Conservation (phyloP, 2,329 filamentous ascomycete genomes). For the Pyrenochaeta sp. region DNA sequence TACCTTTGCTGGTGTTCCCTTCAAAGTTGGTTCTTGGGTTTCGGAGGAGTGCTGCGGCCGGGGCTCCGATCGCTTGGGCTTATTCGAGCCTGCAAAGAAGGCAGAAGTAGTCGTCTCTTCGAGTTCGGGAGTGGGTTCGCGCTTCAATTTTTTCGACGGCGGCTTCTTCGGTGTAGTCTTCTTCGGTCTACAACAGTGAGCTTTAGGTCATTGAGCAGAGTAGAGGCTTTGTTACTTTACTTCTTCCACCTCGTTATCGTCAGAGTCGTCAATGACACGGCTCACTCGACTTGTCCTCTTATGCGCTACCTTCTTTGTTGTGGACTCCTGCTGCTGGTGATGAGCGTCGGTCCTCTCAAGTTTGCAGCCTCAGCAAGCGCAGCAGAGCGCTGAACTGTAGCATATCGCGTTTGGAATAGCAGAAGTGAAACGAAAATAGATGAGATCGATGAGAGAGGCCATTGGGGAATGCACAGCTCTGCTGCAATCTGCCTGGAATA, state of each 20-base stretch:
- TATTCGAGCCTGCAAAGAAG: slow-evolving; percentile 69
- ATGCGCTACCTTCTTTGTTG: slow-evolving; percentile 46
- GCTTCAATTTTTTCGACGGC: slow-evolving; percentile 64
- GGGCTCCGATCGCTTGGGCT: slow-evolving; percentile 60
- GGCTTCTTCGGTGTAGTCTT: slow-evolving; percentile 64
- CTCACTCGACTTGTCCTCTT: slow-evolving; percentile 54
- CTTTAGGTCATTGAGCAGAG: slow-evolving; percentile 6
- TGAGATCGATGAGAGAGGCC: background rate
- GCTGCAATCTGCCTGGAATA: background rate
- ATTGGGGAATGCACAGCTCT: background rate
- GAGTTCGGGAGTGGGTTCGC: slow-evolving; percentile 58
- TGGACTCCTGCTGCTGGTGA: slow-evolving; percentile 25
- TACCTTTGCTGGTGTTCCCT: slow-evolving; percentile 45
- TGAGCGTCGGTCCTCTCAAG: slow-evolving; percentile 15
- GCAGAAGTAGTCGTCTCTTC: slow-evolving; percentile 69
- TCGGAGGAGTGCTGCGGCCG: slow-evolving; percentile 46
- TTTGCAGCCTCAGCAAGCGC: slow-evolving; percentile 2
- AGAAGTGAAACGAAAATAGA: background rate
- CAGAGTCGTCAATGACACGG: slow-evolving; percentile 71
- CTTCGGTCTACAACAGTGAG: slow-evolving; percentile 46
- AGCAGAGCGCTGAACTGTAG: background rate
- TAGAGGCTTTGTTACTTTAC: slow-evolving; percentile 22
- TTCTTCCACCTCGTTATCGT: slow-evolving; percentile 66
- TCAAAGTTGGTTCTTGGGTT: slow-evolving; percentile 48
- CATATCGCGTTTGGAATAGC: background rate